A percentile compares a stretch with the other conserved stretches of the same genome.
Evolutionary conservation across 2,329 filamentous ascomycete genomes (phyloP).

Genomic region (Huntiella omanensis): DNA sequence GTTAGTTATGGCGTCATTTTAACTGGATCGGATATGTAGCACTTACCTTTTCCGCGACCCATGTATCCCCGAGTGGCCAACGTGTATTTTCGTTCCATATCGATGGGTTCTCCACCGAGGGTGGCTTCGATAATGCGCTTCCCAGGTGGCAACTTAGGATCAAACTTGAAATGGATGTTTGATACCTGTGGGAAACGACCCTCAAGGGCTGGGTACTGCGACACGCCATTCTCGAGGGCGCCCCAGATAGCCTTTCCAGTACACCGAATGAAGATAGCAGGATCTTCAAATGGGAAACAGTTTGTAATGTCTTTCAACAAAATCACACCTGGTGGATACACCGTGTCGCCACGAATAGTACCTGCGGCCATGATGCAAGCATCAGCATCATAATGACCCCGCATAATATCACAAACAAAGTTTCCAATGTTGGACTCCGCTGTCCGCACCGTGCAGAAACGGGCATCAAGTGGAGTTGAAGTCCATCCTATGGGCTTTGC

Average conservation of each 20-base stretch:
- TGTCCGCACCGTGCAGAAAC: conserved; percentile 64
- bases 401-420: conserved; percentile 84
- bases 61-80: conserved; percentile 77
- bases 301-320: conserved; percentile 67
- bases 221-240: conserved; percentile 73
- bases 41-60: conserved; percentile 51
- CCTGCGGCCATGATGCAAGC: conserved; percentile 71
- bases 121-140: conserved; percentile 43
- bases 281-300: conserved; percentile 86
- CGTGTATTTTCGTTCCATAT: conserved; percentile 45
- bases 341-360: conserved; percentile 72
- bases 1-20: neutral
- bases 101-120: conserved; percentile 42
- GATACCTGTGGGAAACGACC: conserved; percentile 69
- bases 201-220: conserved; percentile 64
- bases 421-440: conserved; percentile 74
- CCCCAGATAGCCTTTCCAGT: conserved; percentile 53
- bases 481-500: conserved; percentile 75
- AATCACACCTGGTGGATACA: conserved; percentile 66
- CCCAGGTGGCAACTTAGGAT: conserved; percentile 40
- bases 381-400: conserved; percentile 61
- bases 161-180: conserved; percentile 58
- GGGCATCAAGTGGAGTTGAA: conserved; percentile 61
- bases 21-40: neutral
- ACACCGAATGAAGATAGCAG: conserved; percentile 58